Evolutionary conservation across 73 alveolate species (phyloP), one percentile per base, ranked within the genome.

Genomic region (Paramecium pentaurelia): DNA sequence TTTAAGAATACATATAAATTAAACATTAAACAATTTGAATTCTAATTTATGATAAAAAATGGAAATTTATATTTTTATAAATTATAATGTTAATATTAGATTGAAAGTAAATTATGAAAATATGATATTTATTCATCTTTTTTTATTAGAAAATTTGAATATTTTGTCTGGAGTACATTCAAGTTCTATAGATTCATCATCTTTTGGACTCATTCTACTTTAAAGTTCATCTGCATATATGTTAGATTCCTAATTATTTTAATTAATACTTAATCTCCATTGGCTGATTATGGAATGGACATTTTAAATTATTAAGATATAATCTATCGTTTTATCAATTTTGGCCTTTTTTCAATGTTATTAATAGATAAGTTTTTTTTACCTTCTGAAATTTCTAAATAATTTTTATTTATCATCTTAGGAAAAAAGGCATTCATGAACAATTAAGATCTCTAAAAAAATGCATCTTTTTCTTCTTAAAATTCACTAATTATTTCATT

Each of bases 391-490:
- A 44, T 60, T 30, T 32, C 88, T 37, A 36, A 38, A 38, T 75
- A 75, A n/a, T 75, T n/a, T 20, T 42, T 37, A 10, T 75, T 75
- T 4, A 75, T 75, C 22, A 75, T 10, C n/a, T 38, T 75, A 2
- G 88, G 88, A 75, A 75, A 75, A 36, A 75, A 75, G 0, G 88
- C 88, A 75, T 75, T 75, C 60, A 75, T 30, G n/a, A 75, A 36
- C n/a, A 42, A 75, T 37, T 75, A 75, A 12, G 88, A 75, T 38
- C 37, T 16, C 18, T 30, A 36, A 42, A 30, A 75, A 20, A 37
- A 16, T 36, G 40, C 38, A 75, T 75, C 88, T 75, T 38, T 75
- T 1, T 75, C 84, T 3, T 64, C 84, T 64, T 64, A 64, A 28
- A 64, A 28, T 64, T 64, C 84, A 64, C 84, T 28, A 3, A 64